Base-by-base conservation (phyloP, 192 early-diverging fungal species). In the Funneliformis geosporum region DNA sequence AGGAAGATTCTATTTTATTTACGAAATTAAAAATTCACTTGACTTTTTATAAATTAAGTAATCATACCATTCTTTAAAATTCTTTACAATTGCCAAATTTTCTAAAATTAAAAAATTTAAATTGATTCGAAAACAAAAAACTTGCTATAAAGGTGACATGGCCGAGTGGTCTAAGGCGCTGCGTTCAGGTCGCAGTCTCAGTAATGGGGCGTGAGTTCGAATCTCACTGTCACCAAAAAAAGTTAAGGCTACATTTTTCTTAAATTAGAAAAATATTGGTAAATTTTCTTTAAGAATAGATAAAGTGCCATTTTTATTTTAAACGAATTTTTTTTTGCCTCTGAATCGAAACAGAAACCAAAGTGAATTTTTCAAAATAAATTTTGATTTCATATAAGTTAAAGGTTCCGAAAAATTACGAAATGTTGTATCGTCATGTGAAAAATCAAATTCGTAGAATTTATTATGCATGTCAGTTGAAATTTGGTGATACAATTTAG, bases 111-210 rank as follows among this genome's bases (percentile, higher is more conserved):
- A 21, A 18, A 5, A 18, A 4, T 55, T 16, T 55, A 55, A 55
- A 55, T 5, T 2, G 0, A 18, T 55, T 55, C 3, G 16, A 55
- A 55, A 55, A 4, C 18, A 55, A 14, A 55, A 55, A 55, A 18
- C 50, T 55, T n/a, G 47, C 65, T 60, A 64, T 50, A n/a, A 12
- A 66, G 76, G 76, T 69, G 66, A 78, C 76, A 55, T 78, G 76
- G 76, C 76, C 76, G 76, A 78, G 76, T 78, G 76, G 76, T 78
- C 76, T 68, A 78, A 78, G 76, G 76, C 76, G 76, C 76, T 69
- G 66, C 65, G 76, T 78, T 78, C 76, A 78, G 76, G 76, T 78
- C 76, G 65, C 66, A 69, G 76, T 78, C 76, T 60, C 46, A 65
- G 65, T 33, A 12, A 78, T 65, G 46, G 64, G 76, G 76, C 76